Percentiles rank a stretch among this genome's conserved stretches.
Conservation (phyloP, 352 stramenopile genomes). For the Pythium plurisporium region DNA sequence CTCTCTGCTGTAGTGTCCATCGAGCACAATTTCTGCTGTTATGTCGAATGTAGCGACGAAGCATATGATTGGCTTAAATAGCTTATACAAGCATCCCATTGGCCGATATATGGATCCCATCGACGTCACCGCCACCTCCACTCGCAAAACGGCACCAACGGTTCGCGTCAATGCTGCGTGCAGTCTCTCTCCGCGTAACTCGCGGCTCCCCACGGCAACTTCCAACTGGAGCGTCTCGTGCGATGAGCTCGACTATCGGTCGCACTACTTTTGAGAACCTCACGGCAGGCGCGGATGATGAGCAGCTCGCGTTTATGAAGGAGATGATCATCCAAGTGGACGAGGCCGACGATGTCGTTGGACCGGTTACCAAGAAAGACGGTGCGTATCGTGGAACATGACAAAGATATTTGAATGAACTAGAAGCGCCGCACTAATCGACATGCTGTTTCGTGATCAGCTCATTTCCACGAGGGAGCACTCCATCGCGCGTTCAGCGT, state of each 20-base stretch:
- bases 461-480: constrained; percentile 70
- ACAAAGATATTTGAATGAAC: background rate
- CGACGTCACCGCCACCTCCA: constrained; percentile 5
- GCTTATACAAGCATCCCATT: background rate
- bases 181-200: background rate
- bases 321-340: constrained; percentile 89
- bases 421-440: background rate
- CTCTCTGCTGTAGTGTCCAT: no score
- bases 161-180: constrained; percentile 1
- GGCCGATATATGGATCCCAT: background rate
- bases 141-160: background rate
- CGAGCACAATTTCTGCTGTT: no score
- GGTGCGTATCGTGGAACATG: no score
- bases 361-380: constrained; percentile 87
- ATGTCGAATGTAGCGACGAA: no score
- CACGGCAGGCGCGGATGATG: constrained; percentile 56
- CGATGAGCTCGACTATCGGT: constrained; percentile 17
- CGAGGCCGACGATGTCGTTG: constrained; percentile 72
- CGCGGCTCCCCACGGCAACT: constrained; percentile 9
- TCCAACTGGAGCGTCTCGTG: background rate
- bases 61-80: constrained; percentile 6
- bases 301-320: constrained; percentile 89
- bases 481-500: constrained; percentile 84
- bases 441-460: constrained; percentile 21
- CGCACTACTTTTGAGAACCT: constrained; percentile 60